Base-by-base conservation (phyloP, 768 basidiomycete genomes). In the Termitomyces sp. region DNA sequence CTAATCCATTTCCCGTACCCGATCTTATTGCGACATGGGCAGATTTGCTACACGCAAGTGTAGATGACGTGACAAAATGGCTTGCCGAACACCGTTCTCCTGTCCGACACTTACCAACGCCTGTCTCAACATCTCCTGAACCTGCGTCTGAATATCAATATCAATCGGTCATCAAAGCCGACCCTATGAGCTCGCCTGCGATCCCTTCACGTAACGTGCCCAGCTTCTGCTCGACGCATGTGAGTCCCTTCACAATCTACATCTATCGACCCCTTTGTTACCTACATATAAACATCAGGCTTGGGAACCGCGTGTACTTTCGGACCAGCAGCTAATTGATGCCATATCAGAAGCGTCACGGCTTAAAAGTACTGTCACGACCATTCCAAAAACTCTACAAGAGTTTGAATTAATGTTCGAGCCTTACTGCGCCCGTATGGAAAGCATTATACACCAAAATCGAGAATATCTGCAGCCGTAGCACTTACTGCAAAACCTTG, bases 11-110 rank as follows among this genome's bases (percentile, higher is more conserved):
- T 48, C 73, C 72, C 23, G 47, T 64, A 12, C 35, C 55, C 0
- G 61, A 63, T 21, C 55, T 71, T 23, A 62, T 74, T n/a, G 43
- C 45, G 26, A 65, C 71, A 0, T 74, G 73, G 73, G 69, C 73
- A 30, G 55, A 49, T 1, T 60, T 74, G 1, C 58, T 73, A 0
- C 51, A 58, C 21, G 67, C 64, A 7, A 60, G 35, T 17, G 23
- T 45, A 31, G 55, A 64, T 37, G 67, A 70, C 33, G 59, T 73
- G 9, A 52, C 59, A 26, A 45, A 60, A 30, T 69, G 66, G 67
- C 57, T 68, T 3, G 55, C 56, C 19, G 58, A 64, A 45, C 49
- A 47, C 31, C 61, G 38, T 49, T 61, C 56, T 21, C 59, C 60
- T 44, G 43, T 48, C 5, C 53, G 49, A 21, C 60, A 67, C 43